Conservation (phyloP, 148 eudicot genomes). For the Arbutus unedo region DNA sequence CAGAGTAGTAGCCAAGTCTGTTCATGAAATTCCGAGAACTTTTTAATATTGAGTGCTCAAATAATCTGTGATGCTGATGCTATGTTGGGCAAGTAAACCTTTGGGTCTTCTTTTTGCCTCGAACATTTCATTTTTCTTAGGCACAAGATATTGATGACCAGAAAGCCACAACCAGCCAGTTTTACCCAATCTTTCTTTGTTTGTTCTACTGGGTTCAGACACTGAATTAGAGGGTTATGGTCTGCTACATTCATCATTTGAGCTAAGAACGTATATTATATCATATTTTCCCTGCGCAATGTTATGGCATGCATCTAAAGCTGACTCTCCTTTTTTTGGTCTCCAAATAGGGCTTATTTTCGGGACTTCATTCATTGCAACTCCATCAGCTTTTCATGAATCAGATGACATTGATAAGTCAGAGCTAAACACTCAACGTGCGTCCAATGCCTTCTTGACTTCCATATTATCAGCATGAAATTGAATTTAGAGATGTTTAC, state of each 20-base stretch:
- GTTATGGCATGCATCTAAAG: neutral
- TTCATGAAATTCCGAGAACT: neutral
- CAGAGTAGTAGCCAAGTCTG: neutral
- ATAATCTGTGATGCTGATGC: neutral
- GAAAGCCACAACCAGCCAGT: neutral
- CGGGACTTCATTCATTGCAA: constrained; percentile 59
- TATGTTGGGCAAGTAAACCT: neutral
- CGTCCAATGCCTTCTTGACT: constrained; percentile 26
- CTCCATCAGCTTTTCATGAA: constrained; percentile 55
- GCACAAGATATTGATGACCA: neutral
- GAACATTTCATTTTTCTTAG: neutral
- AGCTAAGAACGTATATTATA: neutral
- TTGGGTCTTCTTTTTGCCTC: neutral
- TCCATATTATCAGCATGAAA: constrained; percentile 10
- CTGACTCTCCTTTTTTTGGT: neutral
- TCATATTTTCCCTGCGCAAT: neutral
- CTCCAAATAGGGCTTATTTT: constrained; percentile 50
- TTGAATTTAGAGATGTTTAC: neutral
- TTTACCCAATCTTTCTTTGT: neutral
- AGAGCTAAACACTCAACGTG: constrained; percentile 52
- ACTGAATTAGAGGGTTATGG: neutral
- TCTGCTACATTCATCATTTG: neutral
- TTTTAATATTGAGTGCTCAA: neutral
- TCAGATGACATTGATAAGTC: constrained; percentile 50
- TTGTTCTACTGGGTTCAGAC: neutral